Evolutionary conservation across 305 asterid species (phyloP).

Genomic region (Galium porrigens): DNA sequence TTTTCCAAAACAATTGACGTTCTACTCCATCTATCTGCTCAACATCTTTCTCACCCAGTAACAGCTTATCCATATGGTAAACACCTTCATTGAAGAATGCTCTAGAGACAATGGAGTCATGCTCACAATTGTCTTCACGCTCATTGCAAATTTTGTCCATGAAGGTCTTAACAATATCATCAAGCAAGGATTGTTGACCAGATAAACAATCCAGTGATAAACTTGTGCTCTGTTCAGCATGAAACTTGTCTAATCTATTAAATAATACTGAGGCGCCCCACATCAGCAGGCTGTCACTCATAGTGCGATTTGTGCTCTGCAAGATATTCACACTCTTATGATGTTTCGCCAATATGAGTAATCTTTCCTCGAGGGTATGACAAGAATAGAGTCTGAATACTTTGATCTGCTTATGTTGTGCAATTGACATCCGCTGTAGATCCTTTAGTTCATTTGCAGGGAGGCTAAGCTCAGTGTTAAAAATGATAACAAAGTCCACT

Average conservation of each 20-base stretch:
- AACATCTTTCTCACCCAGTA: slow-evolving; percentile 53
- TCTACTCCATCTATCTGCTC: slow-evolving; percentile 40
- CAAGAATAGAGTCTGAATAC: slow-evolving; percentile 71
- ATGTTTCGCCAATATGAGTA: slow-evolving; percentile 51
- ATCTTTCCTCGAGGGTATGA: slow-evolving; percentile 65
- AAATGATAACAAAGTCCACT: slow-evolving; percentile 51
- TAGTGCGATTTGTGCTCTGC: slow-evolving; percentile 33
- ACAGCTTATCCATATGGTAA: slow-evolving; percentile 30
- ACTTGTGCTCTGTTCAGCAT: slow-evolving; percentile 27
- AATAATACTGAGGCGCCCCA: slow-evolving; percentile 80
- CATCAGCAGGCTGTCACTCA: slow-evolving; percentile 43
- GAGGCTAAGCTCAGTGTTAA: slow-evolving; percentile 70
- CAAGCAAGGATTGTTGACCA: slow-evolving; percentile 29
- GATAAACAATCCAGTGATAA: slow-evolving; percentile 27
- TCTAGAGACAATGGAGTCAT: slow-evolving; percentile 38
- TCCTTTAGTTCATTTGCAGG: slow-evolving; percentile 65
- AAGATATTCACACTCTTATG: slow-evolving; percentile 29
- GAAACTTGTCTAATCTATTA: slow-evolving; percentile 57
- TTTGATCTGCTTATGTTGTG: slow-evolving; percentile 42
- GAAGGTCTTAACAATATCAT: slow-evolving; percentile 46
- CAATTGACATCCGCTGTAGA: slow-evolving; percentile 45
- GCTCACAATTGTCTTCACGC: slow-evolving; percentile 16
- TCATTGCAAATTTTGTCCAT: slow-evolving; percentile 35
- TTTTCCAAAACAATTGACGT: slow-evolving; percentile 60
- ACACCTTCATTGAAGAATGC: slow-evolving; percentile 41